A percentile compares a stretch with the other conserved stretches of the same genome.
Evolutionary conservation across 2,329 filamentous ascomycete genomes (phyloP).

Genomic region (Hawksworthiomyces lignivorus): DNA sequence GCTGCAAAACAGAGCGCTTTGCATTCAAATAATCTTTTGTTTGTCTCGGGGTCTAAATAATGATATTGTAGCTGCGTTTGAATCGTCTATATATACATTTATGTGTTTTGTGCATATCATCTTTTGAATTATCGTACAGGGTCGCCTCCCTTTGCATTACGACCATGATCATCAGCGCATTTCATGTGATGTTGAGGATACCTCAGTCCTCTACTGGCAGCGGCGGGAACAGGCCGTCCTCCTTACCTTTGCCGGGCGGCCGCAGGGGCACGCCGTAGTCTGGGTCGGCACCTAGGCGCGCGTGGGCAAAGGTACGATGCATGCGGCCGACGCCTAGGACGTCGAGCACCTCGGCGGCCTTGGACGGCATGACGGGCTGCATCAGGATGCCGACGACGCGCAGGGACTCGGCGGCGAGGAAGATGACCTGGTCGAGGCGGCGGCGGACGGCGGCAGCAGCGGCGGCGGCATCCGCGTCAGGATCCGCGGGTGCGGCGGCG

Average conservation of each 20-base stretch:
- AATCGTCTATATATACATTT: background rate
- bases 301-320: conserved; percentile 56
- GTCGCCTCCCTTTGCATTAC: too few relatives aligned
- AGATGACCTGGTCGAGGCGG: conserved; percentile 56
- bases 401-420: conserved; percentile 64
- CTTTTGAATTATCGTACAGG: too few relatives aligned
- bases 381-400: conserved; percentile 76
- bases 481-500: conserved; percentile 28
- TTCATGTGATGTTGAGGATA: too few relatives aligned
- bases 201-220: conserved; percentile 32
- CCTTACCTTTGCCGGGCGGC: conserved; percentile 28
- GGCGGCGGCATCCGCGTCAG: background rate
- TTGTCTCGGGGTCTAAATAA: too few relatives aligned
- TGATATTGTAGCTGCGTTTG: too few relatives aligned
- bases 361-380: conserved; percentile 83
- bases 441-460: conserved; percentile 1
- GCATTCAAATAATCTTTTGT: too few relatives aligned
- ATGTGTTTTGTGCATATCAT: conserved; percentile 12
- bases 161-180: too few relatives aligned
- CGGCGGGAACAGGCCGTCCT: conserved; percentile 46
- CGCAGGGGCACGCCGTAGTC: conserved; percentile 52
- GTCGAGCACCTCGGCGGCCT: conserved; percentile 65
- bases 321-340: conserved; percentile 62
- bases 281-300: conserved; percentile 55
- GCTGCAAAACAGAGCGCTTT: too few relatives aligned